A percentile compares a stretch with the other conserved stretches of the same genome.
phyloP scores from a whole-genome alignment of 1,284 basidiomycete species.

The Puccinia hordei region DNA sequence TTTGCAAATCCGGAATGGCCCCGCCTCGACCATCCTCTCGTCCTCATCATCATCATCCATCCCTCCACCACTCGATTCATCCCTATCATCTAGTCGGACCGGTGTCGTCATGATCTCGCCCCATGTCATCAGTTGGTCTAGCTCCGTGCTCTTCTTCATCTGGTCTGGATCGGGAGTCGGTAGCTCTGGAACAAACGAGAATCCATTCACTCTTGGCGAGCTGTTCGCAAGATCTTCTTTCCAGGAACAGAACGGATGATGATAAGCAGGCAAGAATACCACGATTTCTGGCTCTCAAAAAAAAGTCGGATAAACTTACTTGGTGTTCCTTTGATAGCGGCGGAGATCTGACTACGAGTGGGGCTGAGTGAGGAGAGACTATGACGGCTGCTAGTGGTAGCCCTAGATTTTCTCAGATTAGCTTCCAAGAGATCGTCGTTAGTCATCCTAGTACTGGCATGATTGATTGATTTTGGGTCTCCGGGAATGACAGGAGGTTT shows the following conservation, averaged over 20 bases:
- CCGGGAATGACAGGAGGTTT: slow-evolving; percentile 59
- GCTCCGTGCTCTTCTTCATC: slow-evolving; percentile 68
- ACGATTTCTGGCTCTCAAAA: slow-evolving; percentile 40
- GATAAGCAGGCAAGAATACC: slow-evolving; percentile 62
- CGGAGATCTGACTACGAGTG: slow-evolving; percentile 79
- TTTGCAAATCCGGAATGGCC: slow-evolving; percentile 55
- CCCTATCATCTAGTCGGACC: slow-evolving; percentile 65
- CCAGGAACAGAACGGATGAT: slow-evolving; percentile 34
- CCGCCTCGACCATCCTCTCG: slow-evolving; percentile 51
- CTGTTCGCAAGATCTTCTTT: slow-evolving; percentile 48
- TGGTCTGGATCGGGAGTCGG: slow-evolving; percentile 80
- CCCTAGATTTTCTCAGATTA: slow-evolving; percentile 61
- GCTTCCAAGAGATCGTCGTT: slow-evolving; percentile 65
- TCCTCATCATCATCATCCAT: background rate
- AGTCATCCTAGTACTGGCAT: slow-evolving; percentile 74
- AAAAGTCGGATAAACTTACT: slow-evolving; percentile 58
- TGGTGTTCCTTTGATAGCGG: slow-evolving; percentile 75
- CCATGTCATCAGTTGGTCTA: slow-evolving; percentile 90
- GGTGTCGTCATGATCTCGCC: slow-evolving; percentile 84
- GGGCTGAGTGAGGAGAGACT: slow-evolving; percentile 71
- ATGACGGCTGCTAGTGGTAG: slow-evolving; percentile 55
- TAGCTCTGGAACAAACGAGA: slow-evolving; percentile 76
- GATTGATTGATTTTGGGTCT: slow-evolving; percentile 70
- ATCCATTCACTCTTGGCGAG: slow-evolving; percentile 65
- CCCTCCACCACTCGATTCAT: background rate